Evolutionary conservation across 352 stramenopile species (phyloP).

Genomic region (Saprolegnia diclina): DNA sequence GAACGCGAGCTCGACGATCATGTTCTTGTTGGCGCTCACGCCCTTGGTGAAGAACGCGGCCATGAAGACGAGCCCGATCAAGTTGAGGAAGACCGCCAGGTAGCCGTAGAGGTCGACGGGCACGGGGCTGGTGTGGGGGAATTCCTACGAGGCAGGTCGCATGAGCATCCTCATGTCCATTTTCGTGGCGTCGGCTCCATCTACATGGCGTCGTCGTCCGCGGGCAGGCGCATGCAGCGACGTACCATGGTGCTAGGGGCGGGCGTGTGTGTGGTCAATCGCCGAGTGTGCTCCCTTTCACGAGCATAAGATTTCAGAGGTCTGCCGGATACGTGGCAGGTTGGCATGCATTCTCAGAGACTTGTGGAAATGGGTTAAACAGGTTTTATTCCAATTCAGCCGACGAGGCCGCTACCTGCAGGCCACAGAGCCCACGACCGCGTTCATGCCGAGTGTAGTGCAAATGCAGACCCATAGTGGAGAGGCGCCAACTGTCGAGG

Average conservation of each 20-base stretch:
- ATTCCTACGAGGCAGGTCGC: constrained; percentile 40
- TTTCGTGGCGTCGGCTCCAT: background rate
- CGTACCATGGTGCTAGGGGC: background rate
- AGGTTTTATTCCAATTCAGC: too few species aligned
- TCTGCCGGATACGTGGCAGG: background rate
- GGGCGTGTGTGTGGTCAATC: constrained; percentile 3
- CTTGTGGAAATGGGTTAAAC: too few species aligned
- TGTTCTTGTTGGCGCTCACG: constrained; percentile 72
- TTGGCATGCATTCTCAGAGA: background rate
- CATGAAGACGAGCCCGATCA: constrained; percentile 73
- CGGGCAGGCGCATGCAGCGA: background rate
- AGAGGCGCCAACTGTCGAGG: too few species aligned
- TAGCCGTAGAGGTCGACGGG: constrained; percentile 61
- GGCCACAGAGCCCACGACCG: too few species aligned
- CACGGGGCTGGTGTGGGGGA: constrained; percentile 77
- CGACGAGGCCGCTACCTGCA: too few species aligned
- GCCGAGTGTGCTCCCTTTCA: background rate
- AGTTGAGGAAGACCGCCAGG: constrained; percentile 48
- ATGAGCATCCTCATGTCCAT: background rate
- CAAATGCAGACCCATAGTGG: too few species aligned
- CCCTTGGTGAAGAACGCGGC: constrained; percentile 77
- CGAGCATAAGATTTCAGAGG: background rate
- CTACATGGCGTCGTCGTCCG: background rate
- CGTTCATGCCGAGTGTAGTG: too few species aligned
- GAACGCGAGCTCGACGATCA: constrained; percentile 57